Evolutionary conservation across 495 filamentous ascomycete species (phyloP).

Genomic region (Xylaria flabelliformis): DNA sequence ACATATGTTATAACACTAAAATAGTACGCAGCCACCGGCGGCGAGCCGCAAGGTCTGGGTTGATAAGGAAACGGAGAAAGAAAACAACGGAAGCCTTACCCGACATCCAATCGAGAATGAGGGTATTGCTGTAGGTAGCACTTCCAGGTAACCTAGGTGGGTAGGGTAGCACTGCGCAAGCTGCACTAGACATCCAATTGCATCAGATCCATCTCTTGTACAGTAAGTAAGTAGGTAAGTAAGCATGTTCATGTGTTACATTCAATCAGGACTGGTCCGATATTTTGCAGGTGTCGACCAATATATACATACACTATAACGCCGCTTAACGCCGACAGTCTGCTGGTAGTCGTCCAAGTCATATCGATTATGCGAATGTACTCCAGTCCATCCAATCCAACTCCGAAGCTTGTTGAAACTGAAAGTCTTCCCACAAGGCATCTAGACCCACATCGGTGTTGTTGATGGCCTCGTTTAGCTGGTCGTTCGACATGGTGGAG

Average conservation of each 20-base stretch:
- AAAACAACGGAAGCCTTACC: neutral
- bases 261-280: neutral
- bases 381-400: slow-evolving; percentile 46
- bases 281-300: neutral
- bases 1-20: neutral
- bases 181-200: neutral
- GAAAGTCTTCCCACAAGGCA: slow-evolving; percentile 42
- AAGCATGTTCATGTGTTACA: neutral
- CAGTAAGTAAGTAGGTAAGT: neutral
- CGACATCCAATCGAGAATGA: neutral
- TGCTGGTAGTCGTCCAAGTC: neutral
- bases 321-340: neutral
- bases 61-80: neutral
- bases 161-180: neutral
- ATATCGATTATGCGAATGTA: slow-evolving; percentile 30
- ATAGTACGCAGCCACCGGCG: neutral
- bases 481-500: slow-evolving; percentile 45
- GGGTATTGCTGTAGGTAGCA: neutral
- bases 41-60: neutral
- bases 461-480: slow-evolving; percentile 43
- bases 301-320: neutral
- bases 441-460: slow-evolving; percentile 42
- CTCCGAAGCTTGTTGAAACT: slow-evolving; percentile 40
- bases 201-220: neutral
- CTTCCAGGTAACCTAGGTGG: no score